These are phyloP conservation scores for Heritiera fomes DNA, from an alignment of 345 rosid species.

Conservation along the genomic window DNA sequence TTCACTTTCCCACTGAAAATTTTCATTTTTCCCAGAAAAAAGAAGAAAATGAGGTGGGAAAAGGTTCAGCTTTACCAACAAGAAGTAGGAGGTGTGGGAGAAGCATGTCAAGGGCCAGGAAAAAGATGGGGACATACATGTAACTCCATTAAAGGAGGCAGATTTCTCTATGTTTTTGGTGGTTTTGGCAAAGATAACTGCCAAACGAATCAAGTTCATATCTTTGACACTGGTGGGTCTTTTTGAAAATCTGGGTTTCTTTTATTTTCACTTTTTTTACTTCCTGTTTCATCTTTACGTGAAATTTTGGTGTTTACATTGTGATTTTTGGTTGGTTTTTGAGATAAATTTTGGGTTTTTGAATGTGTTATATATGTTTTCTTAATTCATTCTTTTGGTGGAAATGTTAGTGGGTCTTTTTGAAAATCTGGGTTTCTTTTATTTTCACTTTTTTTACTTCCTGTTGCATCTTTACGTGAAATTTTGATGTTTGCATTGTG, in stretches of 20 bases:
- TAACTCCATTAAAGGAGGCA: constrained; percentile 87
- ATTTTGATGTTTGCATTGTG: constrained; percentile 18
- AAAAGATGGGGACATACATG: constrained; percentile 98
- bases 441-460: constrained; percentile 7
- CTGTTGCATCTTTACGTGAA: constrained; percentile 10
- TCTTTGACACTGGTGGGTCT: constrained; percentile 79
- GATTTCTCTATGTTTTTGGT: constrained; percentile 88
- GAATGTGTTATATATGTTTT: neutral
- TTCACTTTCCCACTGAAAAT: constrained; percentile 29
- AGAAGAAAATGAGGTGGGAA: constrained; percentile 55
- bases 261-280: constrained; percentile 5
- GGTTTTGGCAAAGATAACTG: constrained; percentile 90
- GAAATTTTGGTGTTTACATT: constrained; percentile 20
- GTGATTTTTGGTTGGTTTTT: neutral
- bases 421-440: constrained; percentile 12
- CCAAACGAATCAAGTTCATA: constrained; percentile 96
- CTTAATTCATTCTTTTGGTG: constrained; percentile 11
- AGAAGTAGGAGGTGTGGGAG: neutral
- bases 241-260: constrained; percentile 10
- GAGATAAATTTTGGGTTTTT: constrained; percentile 16
- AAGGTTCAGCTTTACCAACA: constrained; percentile 11
- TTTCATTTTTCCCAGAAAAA: constrained; percentile 26
- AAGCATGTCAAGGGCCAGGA: constrained; percentile 60
- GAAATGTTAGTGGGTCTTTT: constrained; percentile 39
- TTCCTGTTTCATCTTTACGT: constrained; percentile 17